Evolutionary conservation across 148 eudicot genomes (phyloP).

Genomic region (Oxyria digyna): DNA sequence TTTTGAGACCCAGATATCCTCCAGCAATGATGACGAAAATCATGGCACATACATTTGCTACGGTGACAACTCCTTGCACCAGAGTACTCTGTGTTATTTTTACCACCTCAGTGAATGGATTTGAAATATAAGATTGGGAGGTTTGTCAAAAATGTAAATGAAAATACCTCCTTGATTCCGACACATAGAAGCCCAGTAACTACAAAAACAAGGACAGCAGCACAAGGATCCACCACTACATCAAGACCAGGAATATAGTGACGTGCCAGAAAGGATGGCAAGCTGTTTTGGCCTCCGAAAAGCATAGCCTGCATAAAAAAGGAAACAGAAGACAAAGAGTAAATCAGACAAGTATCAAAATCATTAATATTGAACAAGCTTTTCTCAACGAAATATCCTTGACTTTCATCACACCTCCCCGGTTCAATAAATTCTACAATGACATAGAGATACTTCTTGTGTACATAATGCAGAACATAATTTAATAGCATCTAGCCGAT

Average conservation of each 20-base stretch:
- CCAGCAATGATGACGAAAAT: conserved; percentile 72
- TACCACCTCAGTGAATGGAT: background rate
- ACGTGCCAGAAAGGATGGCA: conserved; percentile 72
- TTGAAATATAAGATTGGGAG: background rate
- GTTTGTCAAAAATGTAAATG: background rate
- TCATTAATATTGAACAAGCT: too few species aligned
- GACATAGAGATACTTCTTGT: background rate
- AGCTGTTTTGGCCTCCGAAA: conserved; percentile 62
- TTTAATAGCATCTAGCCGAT: background rate
- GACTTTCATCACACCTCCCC: background rate
- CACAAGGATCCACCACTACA: conserved; percentile 84
- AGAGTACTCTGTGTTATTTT: conserved; percentile 44
- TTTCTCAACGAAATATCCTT: background rate
- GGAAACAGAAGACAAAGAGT: background rate
- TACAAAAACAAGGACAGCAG: conserved; percentile 57
- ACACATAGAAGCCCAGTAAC: conserved; percentile 77
- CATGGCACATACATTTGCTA: conserved; percentile 82
- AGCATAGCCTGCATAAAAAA: conserved; percentile 48
- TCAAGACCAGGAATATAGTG: conserved; percentile 58
- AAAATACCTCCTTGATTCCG: conserved; percentile 88
- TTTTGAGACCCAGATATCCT: conserved; percentile 76
- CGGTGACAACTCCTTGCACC: conserved; percentile 72
- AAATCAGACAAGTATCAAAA: background rate
- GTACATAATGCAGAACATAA: background rate
- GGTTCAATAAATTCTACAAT: background rate